Base-by-base conservation (phyloP, 2,329 filamentous ascomycete genomes). In the Pseudogymnoascus destructans region DNA sequence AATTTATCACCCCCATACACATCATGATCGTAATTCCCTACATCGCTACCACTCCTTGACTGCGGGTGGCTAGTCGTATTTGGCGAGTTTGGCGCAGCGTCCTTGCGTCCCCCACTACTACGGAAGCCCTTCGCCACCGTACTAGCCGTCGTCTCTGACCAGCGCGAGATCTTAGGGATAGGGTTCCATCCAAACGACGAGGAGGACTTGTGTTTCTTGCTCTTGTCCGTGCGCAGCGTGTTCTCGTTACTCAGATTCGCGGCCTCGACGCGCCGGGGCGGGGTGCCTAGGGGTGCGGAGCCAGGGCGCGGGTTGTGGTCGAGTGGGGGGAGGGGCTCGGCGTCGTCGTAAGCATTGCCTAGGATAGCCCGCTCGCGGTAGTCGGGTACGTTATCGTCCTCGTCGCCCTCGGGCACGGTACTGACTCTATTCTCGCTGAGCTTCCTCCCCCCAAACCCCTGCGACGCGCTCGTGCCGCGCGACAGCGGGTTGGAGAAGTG, bases 131-230 rank as follows among this genome's bases (percentile, higher is more conserved):
- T 86, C 46, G 88, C 85, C 42, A 90, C 83, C 61, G 89, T 95
- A 0, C 90, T 95, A 3, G 91, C 81, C 0, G 93, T 98, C 1
- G 92, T 97, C 73, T 95, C 93, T 0, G 92, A 97, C 93, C 93
- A 98, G 42, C 93, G 82, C 5, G 93, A 97, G 62, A 95, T 91
- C 74, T 95, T 96, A 21, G 91, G 90, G 61, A 93, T 85, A 30
- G 89, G 89, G 61, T 95, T 87, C 76, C 82, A 84, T 57, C 80
- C 77, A 0, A 87, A 89, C 0, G 89, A 93, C 59, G 84, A 83
- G 68, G 81, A 86, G 0, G 89, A 92, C 70, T 95, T 95, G 74
- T 95, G 87, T 74, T 95, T 96, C 70, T 87, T 88, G 62, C 81
- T 80, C 72, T 87, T 89, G 5, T 89, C 70, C 32, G 68, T 73